These are phyloP conservation scores for Emericellopsis atlantica DNA, from an alignment of 2,329 filamentous ascomycete species.

Conservation along the genomic window DNA sequence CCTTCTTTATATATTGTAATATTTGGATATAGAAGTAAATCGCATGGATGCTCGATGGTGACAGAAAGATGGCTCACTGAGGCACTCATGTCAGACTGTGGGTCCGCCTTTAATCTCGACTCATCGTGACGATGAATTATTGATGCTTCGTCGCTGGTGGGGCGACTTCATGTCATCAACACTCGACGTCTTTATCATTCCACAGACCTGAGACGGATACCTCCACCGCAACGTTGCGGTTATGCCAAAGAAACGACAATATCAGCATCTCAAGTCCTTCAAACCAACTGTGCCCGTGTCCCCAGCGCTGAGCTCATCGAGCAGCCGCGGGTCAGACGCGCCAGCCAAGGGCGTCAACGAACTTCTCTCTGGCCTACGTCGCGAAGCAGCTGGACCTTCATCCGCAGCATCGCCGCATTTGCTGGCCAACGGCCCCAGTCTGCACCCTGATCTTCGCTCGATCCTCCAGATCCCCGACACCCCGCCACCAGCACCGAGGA, in stretches of 20 bases:
- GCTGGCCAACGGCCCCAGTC: slow-evolving; percentile 30
- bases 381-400: slow-evolving; percentile 20
- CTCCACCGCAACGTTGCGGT: slow-evolving; percentile 8
- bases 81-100: too few species aligned
- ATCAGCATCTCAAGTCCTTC: slow-evolving; percentile 36
- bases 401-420: slow-evolving; percentile 12
- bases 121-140: too few species aligned
- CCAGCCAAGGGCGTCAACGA: slow-evolving; percentile 40
- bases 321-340: slow-evolving; percentile 11
- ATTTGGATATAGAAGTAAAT: too few species aligned
- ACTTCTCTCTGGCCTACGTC: slow-evolving; percentile 43
- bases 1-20: too few species aligned
- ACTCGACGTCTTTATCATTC: not conserved
- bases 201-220: not conserved
- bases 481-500: slow-evolving; percentile 35
- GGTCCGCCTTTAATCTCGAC: too few species aligned
- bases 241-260: slow-evolving; percentile 51
- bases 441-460: slow-evolving; percentile 45
- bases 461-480: slow-evolving; percentile 48
- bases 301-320: slow-evolving; percentile 13
- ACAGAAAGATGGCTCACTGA: too few species aligned
- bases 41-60: too few species aligned
- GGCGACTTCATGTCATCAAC: too few species aligned
- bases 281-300: slow-evolving; percentile 45
- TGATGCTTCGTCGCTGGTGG: too few species aligned